Evolutionary conservation across 225 moss, liverwort and hornwort species (phyloP).

Genomic region (Straminergon stramineum): DNA sequence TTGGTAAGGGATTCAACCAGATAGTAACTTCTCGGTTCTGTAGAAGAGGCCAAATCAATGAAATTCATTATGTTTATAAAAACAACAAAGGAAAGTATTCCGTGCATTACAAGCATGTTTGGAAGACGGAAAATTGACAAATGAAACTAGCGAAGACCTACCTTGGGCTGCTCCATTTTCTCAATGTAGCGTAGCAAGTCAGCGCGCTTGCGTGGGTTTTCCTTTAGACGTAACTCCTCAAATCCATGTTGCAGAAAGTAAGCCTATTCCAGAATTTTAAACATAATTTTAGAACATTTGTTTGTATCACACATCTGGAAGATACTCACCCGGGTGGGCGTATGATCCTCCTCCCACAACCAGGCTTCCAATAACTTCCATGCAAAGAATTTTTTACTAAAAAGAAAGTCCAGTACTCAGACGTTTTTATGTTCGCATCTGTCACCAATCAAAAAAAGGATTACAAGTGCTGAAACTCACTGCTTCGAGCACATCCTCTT

Average conservation of each 20-base stretch:
- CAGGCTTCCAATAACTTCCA: not conserved
- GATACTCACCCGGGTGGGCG: not conserved
- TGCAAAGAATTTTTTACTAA: not conserved
- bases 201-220: conserved; percentile 83
- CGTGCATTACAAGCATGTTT: not conserved
- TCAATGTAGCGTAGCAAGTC: conserved; percentile 87
- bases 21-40: not conserved
- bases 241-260: conserved; percentile 69
- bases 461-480: conserved; percentile 39
- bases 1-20: not conserved
- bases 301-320: conserved; percentile 11
- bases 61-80: not conserved
- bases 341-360: not conserved
- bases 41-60: not conserved
- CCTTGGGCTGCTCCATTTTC: conserved; percentile 76
- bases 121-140: not conserved
- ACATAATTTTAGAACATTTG: not conserved
- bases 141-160: conserved; percentile 1
- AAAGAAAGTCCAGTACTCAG: not conserved
- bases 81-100: not conserved
- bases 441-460: not conserved
- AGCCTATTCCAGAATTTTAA: conserved; percentile 31
- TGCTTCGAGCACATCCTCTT: conserved; percentile 71
- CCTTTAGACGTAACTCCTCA: conserved; percentile 54
- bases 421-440: not conserved